Evolutionary conservation across 2,329 filamentous ascomycete species (phyloP), one percentile per base, ranked within the genome.

Genomic region (Xylaria sp.): DNA sequence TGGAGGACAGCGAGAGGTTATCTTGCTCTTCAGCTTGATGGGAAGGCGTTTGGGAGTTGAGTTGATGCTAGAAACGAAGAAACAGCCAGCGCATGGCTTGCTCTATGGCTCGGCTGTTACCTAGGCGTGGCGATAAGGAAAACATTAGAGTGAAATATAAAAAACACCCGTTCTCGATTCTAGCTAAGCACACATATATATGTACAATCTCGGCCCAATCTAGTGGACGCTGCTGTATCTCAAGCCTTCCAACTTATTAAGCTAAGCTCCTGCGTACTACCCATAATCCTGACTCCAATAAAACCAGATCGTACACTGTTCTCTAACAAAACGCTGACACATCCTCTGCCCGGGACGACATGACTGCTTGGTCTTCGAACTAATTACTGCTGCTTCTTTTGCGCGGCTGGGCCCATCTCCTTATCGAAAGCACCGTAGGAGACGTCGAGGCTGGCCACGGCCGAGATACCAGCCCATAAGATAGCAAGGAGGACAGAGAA

Each of bases 341-440:
- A 52, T 38, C 37, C 38, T 47, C 44, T 44, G n/a, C n/a, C n/a
- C n/a, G n/a, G n/a, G n/a, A n/a, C 48, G 7, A 40, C 24, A 52
- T 29, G 45, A 21, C 26, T 50, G 41, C 39, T 48, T 39, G 17
- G 44, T 43, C 16, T 47, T 39, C 39, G n/a, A n/a, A n/a, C n/a
- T n/a, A 39, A 52, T 57, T 72, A 75, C 64, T 80, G 82, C 74
- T 87, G 81, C 78, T 91, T 96, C 84, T 92, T 96, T 74, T 95
- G 90, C 26, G 89, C 89, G 37, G 86, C 80, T n/a, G 91, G 90
- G 0, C 92, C 91, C 80, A 91, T 96, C 65, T 97, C 93, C 79
- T 96, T 97, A 71, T 95, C 93, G 70, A 97, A 99, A 1, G 94
- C 92, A 59, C 90, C 91, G 72, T 97, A 97, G 1, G 91, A 90